Evolutionary conservation across 331 rosid species (phyloP).

Genomic region (Pyracantha coccinea): DNA sequence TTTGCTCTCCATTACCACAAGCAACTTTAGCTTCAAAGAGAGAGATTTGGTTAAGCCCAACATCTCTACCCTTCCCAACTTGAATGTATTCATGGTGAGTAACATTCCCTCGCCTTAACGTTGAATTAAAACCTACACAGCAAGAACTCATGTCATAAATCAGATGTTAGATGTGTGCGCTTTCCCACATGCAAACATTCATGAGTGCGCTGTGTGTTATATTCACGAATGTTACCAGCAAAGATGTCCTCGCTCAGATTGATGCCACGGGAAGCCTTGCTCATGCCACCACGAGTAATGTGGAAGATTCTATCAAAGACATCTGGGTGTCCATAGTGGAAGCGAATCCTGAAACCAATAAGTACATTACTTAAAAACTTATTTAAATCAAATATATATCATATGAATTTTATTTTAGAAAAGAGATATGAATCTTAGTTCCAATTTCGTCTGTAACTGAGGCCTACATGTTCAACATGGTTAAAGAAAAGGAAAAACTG

Average conservation of each 20-base stretch:
- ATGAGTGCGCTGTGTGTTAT: not conserved
- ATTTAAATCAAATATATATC: not conserved
- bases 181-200: too few species aligned
- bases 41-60: slow-evolving; percentile 95
- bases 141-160: slow-evolving; percentile 17
- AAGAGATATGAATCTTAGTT: not conserved
- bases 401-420: not conserved
- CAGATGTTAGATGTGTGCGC: not conserved
- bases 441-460: slow-evolving; percentile 5
- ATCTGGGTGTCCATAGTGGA: slow-evolving; percentile 98
- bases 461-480: slow-evolving; percentile 3
- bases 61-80: slow-evolving; percentile 98
- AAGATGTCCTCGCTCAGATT: slow-evolving; percentile 95
- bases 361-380: not conserved
- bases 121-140: slow-evolving; percentile 76
- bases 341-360: slow-evolving; percentile 63
- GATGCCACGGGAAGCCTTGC: slow-evolving; percentile 95
- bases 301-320: slow-evolving; percentile 95
- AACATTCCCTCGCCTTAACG: slow-evolving; percentile 81
- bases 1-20: slow-evolving; percentile 96
- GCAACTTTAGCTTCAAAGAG: slow-evolving; percentile 97
- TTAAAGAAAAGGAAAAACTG: not conserved
- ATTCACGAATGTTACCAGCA: slow-evolving; percentile 59
- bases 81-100: slow-evolving; percentile 98
- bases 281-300: slow-evolving; percentile 92